Conservation (phyloP, 805 yeast species). For the Aciculoconidium aculeatum region DNA sequence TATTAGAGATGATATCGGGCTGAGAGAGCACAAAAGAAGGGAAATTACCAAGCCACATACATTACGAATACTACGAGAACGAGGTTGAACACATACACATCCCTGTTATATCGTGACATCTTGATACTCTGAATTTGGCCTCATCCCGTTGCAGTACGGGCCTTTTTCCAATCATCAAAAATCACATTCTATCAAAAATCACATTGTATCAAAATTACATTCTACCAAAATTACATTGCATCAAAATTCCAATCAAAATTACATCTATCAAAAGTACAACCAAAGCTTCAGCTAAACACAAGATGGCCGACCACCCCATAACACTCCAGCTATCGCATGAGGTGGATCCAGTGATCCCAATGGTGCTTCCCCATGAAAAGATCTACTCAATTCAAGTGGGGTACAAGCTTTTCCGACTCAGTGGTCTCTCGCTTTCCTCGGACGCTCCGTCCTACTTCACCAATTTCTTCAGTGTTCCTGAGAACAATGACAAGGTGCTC, state of each 20-base stretch:
- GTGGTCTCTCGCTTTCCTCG: conserved; percentile 80
- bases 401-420: conserved; percentile 49
- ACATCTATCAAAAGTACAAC: neutral
- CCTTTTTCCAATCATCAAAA: too few relatives aligned
- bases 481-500: conserved; percentile 37
- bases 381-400: conserved; percentile 73
- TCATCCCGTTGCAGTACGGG: too few relatives aligned
- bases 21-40: too few relatives aligned
- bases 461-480: conserved; percentile 46
- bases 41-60: too few relatives aligned
- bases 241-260: neutral
- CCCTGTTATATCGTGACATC: too few relatives aligned
- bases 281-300: neutral
- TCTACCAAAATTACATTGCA: neutral
- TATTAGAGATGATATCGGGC: too few relatives aligned
- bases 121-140: too few relatives aligned
- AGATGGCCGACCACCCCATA: conserved; percentile 6
- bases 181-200: too few relatives aligned
- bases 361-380: conserved; percentile 58
- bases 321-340: conserved; percentile 13
- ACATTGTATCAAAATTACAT: too few relatives aligned
- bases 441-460: conserved; percentile 91
- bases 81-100: too few relatives aligned
- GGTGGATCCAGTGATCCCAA: conserved; percentile 41
- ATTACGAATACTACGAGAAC: too few relatives aligned